These are phyloP conservation scores for Solanum sejunctum DNA, from an alignment of 257 asterid genomes.

Conservation along the genomic window DNA sequence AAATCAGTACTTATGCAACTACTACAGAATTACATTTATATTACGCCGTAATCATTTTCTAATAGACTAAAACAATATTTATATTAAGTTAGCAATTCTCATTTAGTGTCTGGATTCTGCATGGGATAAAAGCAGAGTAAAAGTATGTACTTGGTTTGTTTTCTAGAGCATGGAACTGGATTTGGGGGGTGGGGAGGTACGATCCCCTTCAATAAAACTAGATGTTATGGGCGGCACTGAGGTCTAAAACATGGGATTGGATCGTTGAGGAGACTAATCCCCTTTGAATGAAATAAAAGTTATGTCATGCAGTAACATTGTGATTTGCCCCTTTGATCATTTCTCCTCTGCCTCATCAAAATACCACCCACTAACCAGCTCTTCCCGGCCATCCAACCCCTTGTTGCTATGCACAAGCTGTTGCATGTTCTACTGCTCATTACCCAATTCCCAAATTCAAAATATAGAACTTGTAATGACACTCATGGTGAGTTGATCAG, in stretches of 20 bases:
- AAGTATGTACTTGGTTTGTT: not conserved
- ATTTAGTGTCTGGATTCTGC: not conserved
- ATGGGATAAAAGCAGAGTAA: not conserved
- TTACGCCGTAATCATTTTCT: not conserved
- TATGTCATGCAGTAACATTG: not conserved
- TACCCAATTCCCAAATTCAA: not conserved
- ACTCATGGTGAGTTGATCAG: not conserved
- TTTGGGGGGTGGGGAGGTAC: not conserved
- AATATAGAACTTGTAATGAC: not conserved
- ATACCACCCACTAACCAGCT: not conserved
- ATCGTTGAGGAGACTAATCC: not conserved
- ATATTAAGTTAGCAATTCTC: not conserved
- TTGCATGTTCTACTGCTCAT: not conserved
- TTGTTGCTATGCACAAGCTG: not conserved
- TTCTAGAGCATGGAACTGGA: not conserved
- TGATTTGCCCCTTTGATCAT: not conserved
- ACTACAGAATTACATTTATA: not conserved
- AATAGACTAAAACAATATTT: not conserved
- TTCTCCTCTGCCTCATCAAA: not conserved
- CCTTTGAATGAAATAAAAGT: not conserved
- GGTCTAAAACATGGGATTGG: not conserved
- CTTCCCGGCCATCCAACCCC: not conserved
- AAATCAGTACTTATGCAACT: not conserved
- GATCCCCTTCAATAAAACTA: not conserved
- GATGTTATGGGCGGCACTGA: not conserved